phyloP scores from a whole-genome alignment of 805 yeast genomes.

The Candida koratica region DNA sequence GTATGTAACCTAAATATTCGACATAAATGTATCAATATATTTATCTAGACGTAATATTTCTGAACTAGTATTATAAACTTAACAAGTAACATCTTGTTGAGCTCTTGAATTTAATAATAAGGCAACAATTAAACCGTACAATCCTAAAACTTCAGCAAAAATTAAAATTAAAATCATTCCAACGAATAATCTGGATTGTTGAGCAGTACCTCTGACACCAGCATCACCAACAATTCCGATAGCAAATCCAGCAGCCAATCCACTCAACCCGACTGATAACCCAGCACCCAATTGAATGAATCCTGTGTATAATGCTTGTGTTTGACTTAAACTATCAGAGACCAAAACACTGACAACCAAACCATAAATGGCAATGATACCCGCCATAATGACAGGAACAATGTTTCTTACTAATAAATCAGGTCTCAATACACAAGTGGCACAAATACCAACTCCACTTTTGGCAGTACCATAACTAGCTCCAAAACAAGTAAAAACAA shows the following conservation, averaged over 20 bases:
- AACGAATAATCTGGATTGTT: conserved; percentile 82
- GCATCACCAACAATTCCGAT: conserved; percentile 93
- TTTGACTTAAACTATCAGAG: conserved; percentile 82
- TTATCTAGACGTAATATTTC: conserved; percentile 1
- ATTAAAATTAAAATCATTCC: conserved; percentile 86
- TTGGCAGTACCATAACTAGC: conserved; percentile 99
- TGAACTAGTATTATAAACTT: conserved; percentile 20
- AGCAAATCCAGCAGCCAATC: conserved; percentile 95
- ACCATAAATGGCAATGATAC: conserved; percentile 98
- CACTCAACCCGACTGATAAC: conserved; percentile 90
- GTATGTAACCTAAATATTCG: conserved; percentile 18
- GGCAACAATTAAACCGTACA: conserved; percentile 95
- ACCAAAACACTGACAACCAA: conserved; percentile 93
- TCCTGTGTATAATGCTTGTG: conserved; percentile 92
- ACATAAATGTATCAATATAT: conserved; percentile 2
- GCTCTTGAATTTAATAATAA: conserved; percentile 97
- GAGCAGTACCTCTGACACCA: conserved; percentile 85
- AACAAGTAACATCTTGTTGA: conserved; percentile 83
- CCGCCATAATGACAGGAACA: conserved; percentile 98
- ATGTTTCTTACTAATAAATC: conserved; percentile 89
- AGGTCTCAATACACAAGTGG: conserved; percentile 96
- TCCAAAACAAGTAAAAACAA: conserved; percentile 97
- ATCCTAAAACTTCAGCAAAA: conserved; percentile 87
- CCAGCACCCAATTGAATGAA: conserved; percentile 98
- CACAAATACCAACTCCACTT: conserved; percentile 99